phyloP scores from a whole-genome alignment of 371 early-diverging fungal species.

The Mucor plumbeus region DNA sequence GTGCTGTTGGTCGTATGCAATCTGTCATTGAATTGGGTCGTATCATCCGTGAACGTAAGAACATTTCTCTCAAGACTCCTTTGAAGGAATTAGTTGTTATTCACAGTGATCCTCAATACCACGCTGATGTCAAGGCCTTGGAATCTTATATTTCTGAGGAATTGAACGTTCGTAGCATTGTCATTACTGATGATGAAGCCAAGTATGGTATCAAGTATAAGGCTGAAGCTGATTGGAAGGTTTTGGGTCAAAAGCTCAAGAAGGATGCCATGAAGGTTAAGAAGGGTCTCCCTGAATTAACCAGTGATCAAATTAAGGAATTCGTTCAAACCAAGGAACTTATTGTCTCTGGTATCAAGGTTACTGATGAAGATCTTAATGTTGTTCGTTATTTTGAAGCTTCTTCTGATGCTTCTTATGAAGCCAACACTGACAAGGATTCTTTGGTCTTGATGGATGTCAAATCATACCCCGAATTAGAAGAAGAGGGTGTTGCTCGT shows the following conservation, averaged over 20 bases:
- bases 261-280: slow-evolving; percentile 89
- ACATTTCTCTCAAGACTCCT: slow-evolving; percentile 97
- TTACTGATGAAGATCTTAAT: slow-evolving; percentile 84
- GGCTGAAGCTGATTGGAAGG: slow-evolving; percentile 90
- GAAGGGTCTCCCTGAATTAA: slow-evolving; percentile 83
- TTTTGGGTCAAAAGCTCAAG: slow-evolving; percentile 88
- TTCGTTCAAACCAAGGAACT: slow-evolving; percentile 75
- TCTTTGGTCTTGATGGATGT: slow-evolving; percentile 93
- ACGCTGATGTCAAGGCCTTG: slow-evolving; percentile 82
- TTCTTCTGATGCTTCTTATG: slow-evolving; percentile 62
- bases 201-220: slow-evolving; percentile 92
- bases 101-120: slow-evolving; percentile 87
- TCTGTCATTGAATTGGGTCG: slow-evolving; percentile 98
- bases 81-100: slow-evolving; percentile 94
- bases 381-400: slow-evolving; percentile 81
- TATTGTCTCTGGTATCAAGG: slow-evolving; percentile 79
- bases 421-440: slow-evolving; percentile 83
- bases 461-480: slow-evolving; percentile 79
- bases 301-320: slow-evolving; percentile 81
- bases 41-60: slow-evolving; percentile 93
- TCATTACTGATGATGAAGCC: slow-evolving; percentile 89
- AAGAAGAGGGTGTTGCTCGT: slow-evolving; percentile 94
- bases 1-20: slow-evolving; percentile 95
- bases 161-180: slow-evolving; percentile 88
- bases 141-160: slow-evolving; percentile 93